A percentile compares a stretch with the other conserved stretches of the same genome.
phyloP scores from a whole-genome alignment of 352 stramenopile species.

The Pythium vanterpoolii region DNA sequence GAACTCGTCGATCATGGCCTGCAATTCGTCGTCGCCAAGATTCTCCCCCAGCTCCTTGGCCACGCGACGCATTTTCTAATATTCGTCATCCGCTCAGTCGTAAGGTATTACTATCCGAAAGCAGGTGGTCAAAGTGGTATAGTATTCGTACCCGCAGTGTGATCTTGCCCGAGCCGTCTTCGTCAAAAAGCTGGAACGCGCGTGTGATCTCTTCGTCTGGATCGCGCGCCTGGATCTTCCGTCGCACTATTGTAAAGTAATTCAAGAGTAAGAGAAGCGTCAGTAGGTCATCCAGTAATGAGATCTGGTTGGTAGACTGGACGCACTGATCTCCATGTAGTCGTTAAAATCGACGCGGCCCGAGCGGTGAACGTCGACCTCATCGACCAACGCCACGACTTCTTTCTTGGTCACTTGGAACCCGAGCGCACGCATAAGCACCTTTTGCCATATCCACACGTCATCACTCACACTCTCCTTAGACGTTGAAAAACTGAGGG shows the following conservation, averaged over 20 bases:
- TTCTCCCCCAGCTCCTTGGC: conserved; percentile 92
- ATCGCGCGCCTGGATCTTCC: conserved; percentile 81
- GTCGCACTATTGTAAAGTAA: conserved; percentile 50
- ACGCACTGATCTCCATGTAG: conserved; percentile 90
- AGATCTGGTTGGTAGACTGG: background rate
- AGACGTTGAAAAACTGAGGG: too few species aligned
- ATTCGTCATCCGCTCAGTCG: background rate
- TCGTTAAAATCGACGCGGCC: conserved; percentile 87
- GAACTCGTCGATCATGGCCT: conserved; percentile 96
- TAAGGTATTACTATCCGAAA: background rate
- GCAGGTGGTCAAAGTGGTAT: conserved; percentile 3
- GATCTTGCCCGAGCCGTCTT: conserved; percentile 88
- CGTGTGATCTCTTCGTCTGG: conserved; percentile 92
- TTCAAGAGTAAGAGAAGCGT: background rate
- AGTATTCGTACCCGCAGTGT: conserved; percentile 51
- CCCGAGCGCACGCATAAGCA: conserved; percentile 91
- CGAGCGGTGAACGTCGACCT: conserved; percentile 83
- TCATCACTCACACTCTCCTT: too few species aligned
- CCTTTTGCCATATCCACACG: too few species aligned
- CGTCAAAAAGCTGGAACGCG: conserved; percentile 94
- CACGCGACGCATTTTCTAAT: conserved; percentile 90
- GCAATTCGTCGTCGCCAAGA: conserved; percentile 88
- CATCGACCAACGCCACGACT: conserved; percentile 86
- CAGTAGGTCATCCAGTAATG: background rate
- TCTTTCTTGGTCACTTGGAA: conserved; percentile 90